These are phyloP conservation scores for Coemansia sp. DNA, from an alignment of 192 early-diverging fungal species.

Conservation along the genomic window DNA sequence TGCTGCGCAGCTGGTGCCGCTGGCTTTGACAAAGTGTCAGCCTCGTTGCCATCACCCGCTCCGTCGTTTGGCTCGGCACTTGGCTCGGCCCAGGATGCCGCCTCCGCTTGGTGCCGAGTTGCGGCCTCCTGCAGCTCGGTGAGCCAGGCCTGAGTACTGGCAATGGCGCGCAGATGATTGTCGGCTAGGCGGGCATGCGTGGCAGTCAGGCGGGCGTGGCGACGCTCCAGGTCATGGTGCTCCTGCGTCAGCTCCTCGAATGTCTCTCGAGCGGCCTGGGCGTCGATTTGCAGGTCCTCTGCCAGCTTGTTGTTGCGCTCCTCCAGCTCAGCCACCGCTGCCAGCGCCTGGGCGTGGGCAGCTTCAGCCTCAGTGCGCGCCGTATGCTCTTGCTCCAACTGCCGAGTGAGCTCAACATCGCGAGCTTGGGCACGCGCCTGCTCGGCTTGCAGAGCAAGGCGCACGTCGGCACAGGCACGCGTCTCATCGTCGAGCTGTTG, in stretches of 20 bases:
- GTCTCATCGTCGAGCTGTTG: conserved; percentile 7
- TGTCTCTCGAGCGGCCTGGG: conserved; percentile 46
- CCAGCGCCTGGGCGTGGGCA: conserved; percentile 19
- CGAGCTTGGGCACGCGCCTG: background rate
- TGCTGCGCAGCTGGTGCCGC: background rate
- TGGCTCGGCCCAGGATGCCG: conserved; percentile 14
- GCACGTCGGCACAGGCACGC: background rate
- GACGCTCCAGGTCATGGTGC: conserved; percentile 38
- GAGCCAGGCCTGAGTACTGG: conserved; percentile 56
- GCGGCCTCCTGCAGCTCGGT: conserved; percentile 44
- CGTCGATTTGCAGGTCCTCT: conserved; percentile 52
- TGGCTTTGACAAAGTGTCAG: background rate
- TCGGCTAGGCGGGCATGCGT: conserved; percentile 26
- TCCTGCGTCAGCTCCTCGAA: conserved; percentile 49
- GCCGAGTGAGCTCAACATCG: conserved; percentile 5
- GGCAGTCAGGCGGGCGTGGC: conserved; percentile 21
- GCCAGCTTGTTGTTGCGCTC: conserved; percentile 24
- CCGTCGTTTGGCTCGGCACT: background rate
- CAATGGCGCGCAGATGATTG: conserved; percentile 37
- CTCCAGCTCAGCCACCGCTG: conserved; percentile 23
- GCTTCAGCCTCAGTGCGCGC: conserved; percentile 19
- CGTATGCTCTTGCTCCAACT: conserved; percentile 21
- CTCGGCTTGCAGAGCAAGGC: conserved; percentile 9
- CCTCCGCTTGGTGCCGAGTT: conserved; percentile 28
- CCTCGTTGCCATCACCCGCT: background rate